Evolutionary conservation across 176 grass and related monocot genomes (phyloP).

Genomic region (Echinochloa phyllopogon): DNA sequence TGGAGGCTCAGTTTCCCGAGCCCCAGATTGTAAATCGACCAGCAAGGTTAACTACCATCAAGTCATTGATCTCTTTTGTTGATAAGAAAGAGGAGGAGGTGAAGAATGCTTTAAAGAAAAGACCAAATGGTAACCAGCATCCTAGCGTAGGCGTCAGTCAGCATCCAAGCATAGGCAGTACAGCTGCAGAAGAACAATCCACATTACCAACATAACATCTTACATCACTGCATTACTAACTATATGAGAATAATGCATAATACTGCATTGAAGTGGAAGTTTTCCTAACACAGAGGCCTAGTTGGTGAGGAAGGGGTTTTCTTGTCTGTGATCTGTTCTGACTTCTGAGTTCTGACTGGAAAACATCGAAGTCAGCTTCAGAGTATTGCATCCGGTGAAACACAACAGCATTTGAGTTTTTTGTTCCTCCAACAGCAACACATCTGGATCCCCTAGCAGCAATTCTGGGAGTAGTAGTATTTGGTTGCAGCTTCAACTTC

Average conservation of each 20-base stretch:
- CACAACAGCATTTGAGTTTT: neutral
- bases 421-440: neutral
- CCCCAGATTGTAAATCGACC: conserved; percentile 53
- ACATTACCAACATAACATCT: conserved; percentile 33
- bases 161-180: conserved; percentile 27
- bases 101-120: conserved; percentile 74
- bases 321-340: neutral
- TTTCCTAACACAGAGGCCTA: neutral
- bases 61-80: conserved; percentile 74
- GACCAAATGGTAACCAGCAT: conserved; percentile 55
- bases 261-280: conserved; percentile 29
- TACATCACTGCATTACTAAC: neutral
- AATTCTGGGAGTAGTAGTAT: conserved; percentile 27
- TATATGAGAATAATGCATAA: neutral
- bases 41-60: conserved; percentile 68
- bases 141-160: conserved; percentile 7
- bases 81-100: conserved; percentile 93
- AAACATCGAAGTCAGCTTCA: neutral
- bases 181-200: conserved; percentile 26
- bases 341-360: neutral
- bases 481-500: conserved; percentile 34
- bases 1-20: conserved; percentile 41
- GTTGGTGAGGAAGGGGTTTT: conserved; percentile 3
- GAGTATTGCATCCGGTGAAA: conserved; percentile 12
- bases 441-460: neutral